Percentiles rank a stretch among this genome's conserved stretches.
Conservation (phyloP, 2,329 filamentous ascomycete species). For the Sarocladium oryzae region DNA sequence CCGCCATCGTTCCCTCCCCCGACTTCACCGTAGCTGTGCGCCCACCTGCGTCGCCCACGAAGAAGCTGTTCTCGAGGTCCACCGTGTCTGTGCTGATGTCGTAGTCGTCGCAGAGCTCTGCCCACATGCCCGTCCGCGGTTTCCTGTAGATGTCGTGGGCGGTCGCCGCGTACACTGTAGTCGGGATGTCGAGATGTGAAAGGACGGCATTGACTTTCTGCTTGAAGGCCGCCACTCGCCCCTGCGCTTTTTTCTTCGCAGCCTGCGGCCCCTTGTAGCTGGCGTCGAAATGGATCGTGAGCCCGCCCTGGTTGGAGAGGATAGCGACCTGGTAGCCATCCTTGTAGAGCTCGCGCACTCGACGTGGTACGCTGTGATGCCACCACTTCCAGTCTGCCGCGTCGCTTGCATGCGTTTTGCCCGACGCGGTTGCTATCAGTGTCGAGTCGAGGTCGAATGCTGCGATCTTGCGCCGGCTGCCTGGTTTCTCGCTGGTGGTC, state of each 20-base stretch:
- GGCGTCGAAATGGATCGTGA: slow-evolving; percentile 67
- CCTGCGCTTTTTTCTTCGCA: slow-evolving; percentile 32
- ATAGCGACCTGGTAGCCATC: slow-evolving; percentile 73
- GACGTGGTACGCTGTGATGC: slow-evolving; percentile 62
- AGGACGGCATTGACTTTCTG: slow-evolving; percentile 67
- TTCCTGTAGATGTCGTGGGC: slow-evolving; percentile 78
- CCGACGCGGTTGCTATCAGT: slow-evolving; percentile 71
- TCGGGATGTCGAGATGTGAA: slow-evolving; percentile 64
- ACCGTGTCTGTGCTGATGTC: slow-evolving; percentile 50
- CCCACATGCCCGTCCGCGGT: slow-evolving; percentile 86
- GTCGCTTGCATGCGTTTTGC: slow-evolving; percentile 67
- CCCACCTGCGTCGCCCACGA: slow-evolving; percentile 81
- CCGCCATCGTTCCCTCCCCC: slow-evolving; percentile 17
- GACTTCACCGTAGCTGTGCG: slow-evolving; percentile 35
- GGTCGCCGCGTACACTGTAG: slow-evolving; percentile 81
- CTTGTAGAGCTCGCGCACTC: slow-evolving; percentile 58
- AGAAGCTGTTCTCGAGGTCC: slow-evolving; percentile 68
- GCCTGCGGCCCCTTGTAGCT: slow-evolving; percentile 60
- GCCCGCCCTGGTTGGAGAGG: slow-evolving; percentile 82
- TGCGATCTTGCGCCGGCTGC: slow-evolving; percentile 51
- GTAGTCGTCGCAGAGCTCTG: slow-evolving; percentile 51
- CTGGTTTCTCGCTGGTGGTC: slow-evolving; percentile 19
- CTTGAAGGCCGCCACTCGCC: slow-evolving; percentile 75
- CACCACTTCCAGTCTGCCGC: slow-evolving; percentile 93
- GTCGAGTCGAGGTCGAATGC: slow-evolving; percentile 83